Conservation (phyloP, 495 filamentous ascomycete species). For the Penicillium crystallinum region DNA sequence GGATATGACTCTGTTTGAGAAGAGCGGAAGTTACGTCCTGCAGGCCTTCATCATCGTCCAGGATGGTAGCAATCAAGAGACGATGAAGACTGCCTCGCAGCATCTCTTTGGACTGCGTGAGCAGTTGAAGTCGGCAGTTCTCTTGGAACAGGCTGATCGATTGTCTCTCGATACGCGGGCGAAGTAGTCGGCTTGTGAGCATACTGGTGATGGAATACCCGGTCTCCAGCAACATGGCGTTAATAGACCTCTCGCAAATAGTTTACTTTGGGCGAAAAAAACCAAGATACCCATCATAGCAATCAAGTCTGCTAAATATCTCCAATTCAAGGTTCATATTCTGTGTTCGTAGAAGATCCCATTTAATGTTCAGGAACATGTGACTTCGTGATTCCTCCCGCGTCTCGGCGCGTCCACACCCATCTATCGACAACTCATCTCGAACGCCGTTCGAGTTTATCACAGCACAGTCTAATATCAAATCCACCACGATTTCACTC, state of each 20-base stretch:
- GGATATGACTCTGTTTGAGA: slow-evolving; percentile 38
- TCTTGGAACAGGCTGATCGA: slow-evolving; percentile 58
- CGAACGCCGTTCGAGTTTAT: not conserved
- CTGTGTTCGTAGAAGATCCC: not conserved
- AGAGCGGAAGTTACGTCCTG: slow-evolving; percentile 47
- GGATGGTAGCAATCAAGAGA: slow-evolving; percentile 48
- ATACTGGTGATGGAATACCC: not conserved
- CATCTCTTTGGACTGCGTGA: slow-evolving; percentile 58
- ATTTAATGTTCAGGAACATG: slow-evolving; percentile 26
- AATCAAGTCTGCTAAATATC: not conserved
- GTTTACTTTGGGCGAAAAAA: not conserved
- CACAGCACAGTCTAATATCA: not conserved
- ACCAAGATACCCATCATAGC: not conserved
- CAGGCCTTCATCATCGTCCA: slow-evolving; percentile 45
- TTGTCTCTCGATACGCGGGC: slow-evolving; percentile 62
- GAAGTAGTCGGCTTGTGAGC: slow-evolving; percentile 23
- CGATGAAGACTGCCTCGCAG: slow-evolving; percentile 51
- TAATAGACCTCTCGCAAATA: not conserved
- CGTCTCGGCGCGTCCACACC: slow-evolving; percentile 23
- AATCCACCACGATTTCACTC: slow-evolving; percentile 10
- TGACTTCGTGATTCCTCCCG: slow-evolving; percentile 40
- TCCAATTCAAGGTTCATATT: not conserved
- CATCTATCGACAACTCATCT: not conserved
- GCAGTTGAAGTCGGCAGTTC: slow-evolving; percentile 58
- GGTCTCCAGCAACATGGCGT: not conserved